Conservation (phyloP, 371 early-diverging fungal genomes). For the Mortierella sp. region DNA sequence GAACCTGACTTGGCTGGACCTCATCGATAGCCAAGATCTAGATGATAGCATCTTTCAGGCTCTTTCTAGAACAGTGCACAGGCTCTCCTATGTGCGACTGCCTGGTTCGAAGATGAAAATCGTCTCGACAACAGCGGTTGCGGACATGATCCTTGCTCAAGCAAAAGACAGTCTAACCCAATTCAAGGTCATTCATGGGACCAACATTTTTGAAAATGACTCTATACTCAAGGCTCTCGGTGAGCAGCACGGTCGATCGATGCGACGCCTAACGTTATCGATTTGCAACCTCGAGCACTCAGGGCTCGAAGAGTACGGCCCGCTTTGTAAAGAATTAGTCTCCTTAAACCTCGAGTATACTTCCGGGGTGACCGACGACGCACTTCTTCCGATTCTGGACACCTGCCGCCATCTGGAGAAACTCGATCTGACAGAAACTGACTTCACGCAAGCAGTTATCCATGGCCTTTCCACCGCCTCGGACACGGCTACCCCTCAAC, state of each 20-base stretch:
- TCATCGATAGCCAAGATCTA: slow-evolving; percentile 41
- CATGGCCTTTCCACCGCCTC: slow-evolving; percentile 38
- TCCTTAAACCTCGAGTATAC: slow-evolving; percentile 54
- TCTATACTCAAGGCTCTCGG: slow-evolving; percentile 44
- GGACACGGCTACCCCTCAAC: slow-evolving; percentile 20
- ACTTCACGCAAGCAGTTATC: slow-evolving; percentile 40
- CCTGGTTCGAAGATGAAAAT: slow-evolving; percentile 33
- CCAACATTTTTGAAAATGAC: slow-evolving; percentile 41
- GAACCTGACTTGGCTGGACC: slow-evolving; percentile 43
- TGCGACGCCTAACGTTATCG: slow-evolving; percentile 43
- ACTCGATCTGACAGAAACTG: slow-evolving; percentile 51
- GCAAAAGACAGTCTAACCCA: slow-evolving; percentile 31
- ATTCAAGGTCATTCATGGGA: slow-evolving; percentile 51
- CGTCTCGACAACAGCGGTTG: slow-evolving; percentile 25
- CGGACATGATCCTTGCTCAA: slow-evolving; percentile 36
- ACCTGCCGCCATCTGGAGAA: slow-evolving; percentile 28
- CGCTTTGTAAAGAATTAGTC: slow-evolving; percentile 21
- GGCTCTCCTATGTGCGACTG: slow-evolving; percentile 38
- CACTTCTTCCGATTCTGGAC: slow-evolving; percentile 38
- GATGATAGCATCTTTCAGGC: slow-evolving; percentile 36
- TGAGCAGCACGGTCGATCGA: slow-evolving; percentile 36
- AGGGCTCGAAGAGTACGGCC: slow-evolving; percentile 38
- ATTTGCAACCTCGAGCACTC: slow-evolving; percentile 48
- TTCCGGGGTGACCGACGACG: slow-evolving; percentile 45
- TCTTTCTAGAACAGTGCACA: slow-evolving; percentile 24